Conservation (phyloP, 306 rosid species). For the Vicia faba region DNA sequence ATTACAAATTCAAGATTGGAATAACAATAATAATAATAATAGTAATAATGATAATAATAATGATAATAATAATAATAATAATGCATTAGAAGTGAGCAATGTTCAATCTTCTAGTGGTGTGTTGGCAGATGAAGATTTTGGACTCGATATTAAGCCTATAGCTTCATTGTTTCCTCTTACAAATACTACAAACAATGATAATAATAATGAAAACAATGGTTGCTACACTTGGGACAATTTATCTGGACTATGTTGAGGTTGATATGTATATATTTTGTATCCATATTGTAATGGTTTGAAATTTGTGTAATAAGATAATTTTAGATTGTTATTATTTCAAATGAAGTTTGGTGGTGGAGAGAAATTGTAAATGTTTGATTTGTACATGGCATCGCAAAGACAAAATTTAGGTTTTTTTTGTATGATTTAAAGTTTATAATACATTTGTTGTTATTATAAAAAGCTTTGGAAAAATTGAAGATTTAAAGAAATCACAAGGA, state of each 20-base stretch:
- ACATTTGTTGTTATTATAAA: too few species aligned
- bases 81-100: slow-evolving; percentile 38
- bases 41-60: neutral
- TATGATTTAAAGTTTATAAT: too few species aligned
- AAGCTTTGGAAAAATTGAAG: too few species aligned
- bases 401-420: too few species aligned
- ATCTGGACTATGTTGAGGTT: slow-evolving; percentile 62
- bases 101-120: slow-evolving; percentile 53
- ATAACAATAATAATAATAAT: slow-evolving; percentile 33
- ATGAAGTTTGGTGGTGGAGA: slow-evolving; percentile 12
- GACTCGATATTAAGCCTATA: slow-evolving; percentile 60
- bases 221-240: slow-evolving; percentile 73
- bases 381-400: too few species aligned
- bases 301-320: slow-evolving; percentile 18
- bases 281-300: neutral
- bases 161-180: slow-evolving; percentile 65
- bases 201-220: slow-evolving; percentile 43
- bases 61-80: neutral
- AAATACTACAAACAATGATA: slow-evolving; percentile 48
- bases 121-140: slow-evolving; percentile 45
- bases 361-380: neutral
- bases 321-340: slow-evolving; percentile 16
- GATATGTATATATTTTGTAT: neutral
- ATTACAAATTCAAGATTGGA: slow-evolving; percentile 55
- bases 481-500: too few species aligned